Conservation (phyloP, 768 basidiomycete genomes). For the Arthromyces matolae region DNA sequence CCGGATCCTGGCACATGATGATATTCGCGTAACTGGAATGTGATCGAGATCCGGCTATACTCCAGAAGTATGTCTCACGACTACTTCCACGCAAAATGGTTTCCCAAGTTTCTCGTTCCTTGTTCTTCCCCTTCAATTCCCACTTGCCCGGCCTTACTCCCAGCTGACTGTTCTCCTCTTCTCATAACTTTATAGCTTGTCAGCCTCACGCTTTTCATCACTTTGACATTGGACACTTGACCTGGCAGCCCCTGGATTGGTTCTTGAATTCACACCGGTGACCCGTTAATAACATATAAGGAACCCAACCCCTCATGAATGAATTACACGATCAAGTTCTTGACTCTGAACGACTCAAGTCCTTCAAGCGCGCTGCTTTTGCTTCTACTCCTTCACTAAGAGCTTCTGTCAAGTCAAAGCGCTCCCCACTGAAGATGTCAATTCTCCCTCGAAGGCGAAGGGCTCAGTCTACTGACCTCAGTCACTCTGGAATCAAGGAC, state of each 20-base stretch:
- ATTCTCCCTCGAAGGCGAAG: constrained; percentile 17
- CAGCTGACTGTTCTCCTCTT: too few relatives aligned
- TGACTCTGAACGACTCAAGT: constrained; percentile 22
- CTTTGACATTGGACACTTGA: too few relatives aligned
- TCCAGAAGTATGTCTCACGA: constrained; percentile 6
- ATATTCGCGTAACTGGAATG: background rate
- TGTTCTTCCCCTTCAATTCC: background rate
- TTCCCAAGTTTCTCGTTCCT: background rate
- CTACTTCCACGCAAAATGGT: background rate
- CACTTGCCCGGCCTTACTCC: too few relatives aligned
- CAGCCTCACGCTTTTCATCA: too few relatives aligned
- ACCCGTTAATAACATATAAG: too few relatives aligned
- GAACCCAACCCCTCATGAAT: too few relatives aligned
- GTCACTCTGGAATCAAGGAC: constrained; percentile 5
- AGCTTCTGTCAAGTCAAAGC: constrained; percentile 23
- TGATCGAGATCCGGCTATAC: constrained; percentile 8
- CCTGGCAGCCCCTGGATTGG: too few relatives aligned
- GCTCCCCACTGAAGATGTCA: constrained; percentile 12
- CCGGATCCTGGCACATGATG: constrained; percentile 4
- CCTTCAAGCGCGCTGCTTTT: constrained; percentile 16
- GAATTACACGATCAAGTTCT: too few relatives aligned
- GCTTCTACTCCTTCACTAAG: constrained; percentile 15
- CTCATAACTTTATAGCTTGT: too few relatives aligned
- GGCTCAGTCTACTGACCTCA: constrained; percentile 3
- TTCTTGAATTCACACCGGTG: too few relatives aligned